Conservation (phyloP, 257 asterid genomes). For the Rubia yunnanensis region DNA sequence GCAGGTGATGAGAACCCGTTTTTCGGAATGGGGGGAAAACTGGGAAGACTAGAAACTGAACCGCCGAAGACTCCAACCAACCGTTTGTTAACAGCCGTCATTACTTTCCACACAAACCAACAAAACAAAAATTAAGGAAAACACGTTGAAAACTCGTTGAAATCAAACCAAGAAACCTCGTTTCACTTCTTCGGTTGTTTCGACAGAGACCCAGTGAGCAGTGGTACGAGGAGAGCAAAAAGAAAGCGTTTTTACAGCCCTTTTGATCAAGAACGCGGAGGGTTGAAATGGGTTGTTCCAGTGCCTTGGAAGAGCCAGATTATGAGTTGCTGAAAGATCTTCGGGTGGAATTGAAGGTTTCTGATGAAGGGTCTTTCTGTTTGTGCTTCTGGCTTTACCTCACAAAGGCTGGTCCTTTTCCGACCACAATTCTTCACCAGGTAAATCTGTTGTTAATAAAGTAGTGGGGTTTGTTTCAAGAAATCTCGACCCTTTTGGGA, state of each 20-base stretch:
- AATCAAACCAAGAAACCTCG: background rate
- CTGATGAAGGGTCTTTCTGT: slow-evolving; percentile 31
- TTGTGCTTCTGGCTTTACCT: slow-evolving; percentile 81
- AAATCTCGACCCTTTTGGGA: slow-evolving; percentile 7
- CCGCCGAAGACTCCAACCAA: slow-evolving; percentile 75
- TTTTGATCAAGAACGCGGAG: slow-evolving; percentile 22
- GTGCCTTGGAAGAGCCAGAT: slow-evolving; percentile 31
- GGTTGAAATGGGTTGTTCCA: slow-evolving; percentile 19
- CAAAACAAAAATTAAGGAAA: background rate
- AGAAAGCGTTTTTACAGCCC: background rate
- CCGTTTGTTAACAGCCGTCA: slow-evolving; percentile 85
- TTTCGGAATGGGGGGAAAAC: slow-evolving; percentile 35
- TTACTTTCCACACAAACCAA: slow-evolving; percentile 8
- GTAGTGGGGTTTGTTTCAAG: background rate
- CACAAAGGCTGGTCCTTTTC: slow-evolving; percentile 28
- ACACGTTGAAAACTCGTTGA: slow-evolving; percentile 8
- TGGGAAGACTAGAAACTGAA: slow-evolving; percentile 43
- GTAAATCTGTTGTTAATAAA: slow-evolving; percentile 16
- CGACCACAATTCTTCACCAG: slow-evolving; percentile 60
- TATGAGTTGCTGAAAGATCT: slow-evolving; percentile 49
- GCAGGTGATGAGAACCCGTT: slow-evolving; percentile 37
- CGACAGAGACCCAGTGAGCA: background rate
- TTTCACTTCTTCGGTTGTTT: background rate
- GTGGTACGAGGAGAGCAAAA: background rate
- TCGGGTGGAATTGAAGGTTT: slow-evolving; percentile 40